Conservation (phyloP, 2,329 filamentous ascomycete species). For the Plectosphaerella sp. region DNA sequence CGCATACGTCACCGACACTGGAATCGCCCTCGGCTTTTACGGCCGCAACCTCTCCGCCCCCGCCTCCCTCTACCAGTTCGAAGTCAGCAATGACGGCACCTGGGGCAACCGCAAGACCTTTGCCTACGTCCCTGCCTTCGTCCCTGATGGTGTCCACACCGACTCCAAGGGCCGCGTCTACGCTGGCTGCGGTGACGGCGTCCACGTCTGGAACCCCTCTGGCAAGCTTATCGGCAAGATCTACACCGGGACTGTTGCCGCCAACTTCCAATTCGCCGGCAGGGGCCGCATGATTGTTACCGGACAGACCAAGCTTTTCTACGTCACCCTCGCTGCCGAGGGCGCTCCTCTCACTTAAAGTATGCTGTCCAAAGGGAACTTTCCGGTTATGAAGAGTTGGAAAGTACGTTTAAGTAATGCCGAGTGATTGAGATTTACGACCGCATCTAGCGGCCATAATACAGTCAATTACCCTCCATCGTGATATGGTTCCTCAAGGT, state of each 20-base stretch:
- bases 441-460: too few species aligned
- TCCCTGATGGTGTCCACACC: slow-evolving; percentile 55
- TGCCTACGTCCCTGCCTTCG: slow-evolving; percentile 46
- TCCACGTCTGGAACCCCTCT: slow-evolving; percentile 41
- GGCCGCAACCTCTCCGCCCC: slow-evolving; percentile 36
- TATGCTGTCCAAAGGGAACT: too few species aligned
- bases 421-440: too few species aligned
- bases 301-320: slow-evolving; percentile 28
- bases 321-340: slow-evolving; percentile 19
- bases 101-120: slow-evolving; percentile 48
- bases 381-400: too few species aligned
- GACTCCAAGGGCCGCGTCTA: slow-evolving; percentile 53
- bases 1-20: slow-evolving; percentile 55
- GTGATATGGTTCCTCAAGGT: too few species aligned
- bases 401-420: too few species aligned
- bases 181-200: slow-evolving; percentile 41
- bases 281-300: slow-evolving; percentile 28
- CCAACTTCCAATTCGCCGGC: slow-evolving; percentile 41
- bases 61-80: slow-evolving; percentile 44
- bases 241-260: slow-evolving; percentile 37
- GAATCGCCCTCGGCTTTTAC: slow-evolving; percentile 38
- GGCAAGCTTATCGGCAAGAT: slow-evolving; percentile 52
- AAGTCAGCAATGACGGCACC: slow-evolving; percentile 39
- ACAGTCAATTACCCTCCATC: too few species aligned
- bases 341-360: not conserved